Evolutionary conservation across 2,329 filamentous ascomycete genomes (phyloP).

Genomic region (Fusarium tanahbumbuense): DNA sequence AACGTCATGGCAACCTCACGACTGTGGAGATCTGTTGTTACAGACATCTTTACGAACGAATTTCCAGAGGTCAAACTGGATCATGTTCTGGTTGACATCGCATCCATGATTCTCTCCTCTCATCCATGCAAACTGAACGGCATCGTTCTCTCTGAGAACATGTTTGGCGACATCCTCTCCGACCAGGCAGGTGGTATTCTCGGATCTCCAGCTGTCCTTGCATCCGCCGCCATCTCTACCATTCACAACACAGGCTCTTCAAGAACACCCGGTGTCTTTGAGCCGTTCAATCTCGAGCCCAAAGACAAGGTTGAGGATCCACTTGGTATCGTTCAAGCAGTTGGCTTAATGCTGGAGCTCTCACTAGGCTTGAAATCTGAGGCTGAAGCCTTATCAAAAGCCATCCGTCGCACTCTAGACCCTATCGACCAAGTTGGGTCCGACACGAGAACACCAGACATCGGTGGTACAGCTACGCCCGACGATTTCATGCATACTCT

Average conservation of each 20-base stretch:
- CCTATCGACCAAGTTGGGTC: constrained; percentile 29
- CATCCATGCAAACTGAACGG: constrained; percentile 39
- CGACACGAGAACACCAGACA: constrained; percentile 7
- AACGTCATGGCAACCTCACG: constrained; percentile 43
- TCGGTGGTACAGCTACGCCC: constrained; percentile 16
- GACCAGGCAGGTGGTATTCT: constrained; percentile 41
- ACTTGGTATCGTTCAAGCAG: constrained; percentile 17
- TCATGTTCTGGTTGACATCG: constrained; percentile 41
- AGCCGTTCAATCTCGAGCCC: constrained; percentile 25
- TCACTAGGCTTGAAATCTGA: constrained; percentile 15
- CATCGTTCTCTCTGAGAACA: constrained; percentile 42
- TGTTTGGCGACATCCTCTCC: constrained; percentile 46
- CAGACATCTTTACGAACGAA: constrained; percentile 29
- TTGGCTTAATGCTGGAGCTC: constrained; percentile 20
- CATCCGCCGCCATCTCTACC: constrained; percentile 17
- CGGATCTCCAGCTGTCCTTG: constrained; percentile 9
- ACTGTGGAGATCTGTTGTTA: constrained; percentile 40
- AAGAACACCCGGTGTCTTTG: constrained; percentile 16
- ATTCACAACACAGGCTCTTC: neutral
- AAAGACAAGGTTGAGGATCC: constrained; percentile 6
- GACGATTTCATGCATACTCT: neutral
- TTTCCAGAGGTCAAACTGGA: constrained; percentile 30
- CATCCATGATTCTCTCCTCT: constrained; percentile 37
- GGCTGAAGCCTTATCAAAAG: constrained; percentile 16
- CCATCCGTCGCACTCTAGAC: constrained; percentile 30